Percentiles rank a stretch among this genome's conserved stretches.
Evolutionary conservation across 108 stramenopile genomes (phyloP).

Genomic region (Skeletonema menzelii): DNA sequence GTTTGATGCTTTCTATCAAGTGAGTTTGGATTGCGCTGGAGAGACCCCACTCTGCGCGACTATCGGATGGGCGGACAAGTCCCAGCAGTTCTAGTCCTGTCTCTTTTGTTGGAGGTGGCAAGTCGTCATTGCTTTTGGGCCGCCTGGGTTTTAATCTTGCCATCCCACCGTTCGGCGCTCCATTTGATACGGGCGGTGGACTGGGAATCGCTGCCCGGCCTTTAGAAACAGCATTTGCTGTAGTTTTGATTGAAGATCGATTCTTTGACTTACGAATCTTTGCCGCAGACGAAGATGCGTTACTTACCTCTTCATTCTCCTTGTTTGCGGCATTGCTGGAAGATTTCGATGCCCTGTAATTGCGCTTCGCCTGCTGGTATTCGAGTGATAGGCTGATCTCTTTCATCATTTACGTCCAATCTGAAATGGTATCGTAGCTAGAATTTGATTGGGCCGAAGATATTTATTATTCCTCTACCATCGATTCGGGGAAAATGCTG

Average conservation of each 20-base stretch:
- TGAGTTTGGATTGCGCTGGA: slow-evolving; percentile 11
- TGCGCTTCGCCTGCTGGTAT: slow-evolving; percentile 23
- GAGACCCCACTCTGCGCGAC: slow-evolving; percentile 1
- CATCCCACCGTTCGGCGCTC: background rate
- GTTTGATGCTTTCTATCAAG: slow-evolving; percentile 20
- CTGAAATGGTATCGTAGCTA: background rate
- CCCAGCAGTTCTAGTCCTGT: slow-evolving; percentile 6
- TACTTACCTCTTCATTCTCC: background rate
- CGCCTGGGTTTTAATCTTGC: no score
- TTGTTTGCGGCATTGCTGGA: background rate
- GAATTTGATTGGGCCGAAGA: no score
- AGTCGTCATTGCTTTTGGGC: background rate
- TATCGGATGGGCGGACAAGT: slow-evolving; percentile 11
- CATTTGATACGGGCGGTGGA: background rate
- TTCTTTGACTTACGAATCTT: background rate
- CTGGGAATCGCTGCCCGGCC: background rate
- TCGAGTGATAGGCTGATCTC: slow-evolving; percentile 6
- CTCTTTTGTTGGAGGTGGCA: slow-evolving; percentile 5
- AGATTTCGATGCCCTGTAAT: slow-evolving; percentile 16
- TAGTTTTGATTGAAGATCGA: background rate
- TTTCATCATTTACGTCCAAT: background rate
- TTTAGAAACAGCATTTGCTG: background rate
- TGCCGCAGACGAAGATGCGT: background rate
- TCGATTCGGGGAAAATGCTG: no score
- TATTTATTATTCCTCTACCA: no score